phyloP scores from a whole-genome alignment of 306 rosid genomes.

The Gillenia trifoliata region DNA sequence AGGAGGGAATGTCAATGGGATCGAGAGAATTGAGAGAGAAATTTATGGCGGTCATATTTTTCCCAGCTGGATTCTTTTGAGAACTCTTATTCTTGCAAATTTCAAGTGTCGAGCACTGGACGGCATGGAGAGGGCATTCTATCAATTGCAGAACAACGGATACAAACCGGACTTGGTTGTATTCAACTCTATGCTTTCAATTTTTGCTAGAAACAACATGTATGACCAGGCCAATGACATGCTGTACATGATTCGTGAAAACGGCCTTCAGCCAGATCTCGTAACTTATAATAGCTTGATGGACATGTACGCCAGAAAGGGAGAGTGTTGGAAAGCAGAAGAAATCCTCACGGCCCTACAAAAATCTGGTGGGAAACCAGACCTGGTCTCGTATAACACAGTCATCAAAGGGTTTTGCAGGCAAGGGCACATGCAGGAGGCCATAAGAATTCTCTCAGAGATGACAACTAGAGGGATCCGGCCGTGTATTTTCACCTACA shows the following conservation, averaged over 20 bases:
- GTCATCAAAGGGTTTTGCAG: conserved; percentile 87
- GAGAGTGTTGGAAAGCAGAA: conserved; percentile 91
- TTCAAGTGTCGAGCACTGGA: conserved; percentile 70
- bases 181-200: conserved; percentile 77
- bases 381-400: conserved; percentile 77
- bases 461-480: conserved; percentile 72
- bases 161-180: conserved; percentile 83
- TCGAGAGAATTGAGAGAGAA: conserved; percentile 59
- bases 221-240: conserved; percentile 62
- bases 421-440: conserved; percentile 87
- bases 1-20: conserved; percentile 67
- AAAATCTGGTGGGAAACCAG: conserved; percentile 65
- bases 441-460: conserved; percentile 67
- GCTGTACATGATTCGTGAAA: conserved; percentile 46
- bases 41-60: conserved; percentile 67
- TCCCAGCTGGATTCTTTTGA: conserved; percentile 83
- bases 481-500: conserved; percentile 83
- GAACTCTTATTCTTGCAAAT: conserved; percentile 72
- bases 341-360: conserved; percentile 66
- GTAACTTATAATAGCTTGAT: conserved; percentile 79
- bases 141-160: conserved; percentile 57
- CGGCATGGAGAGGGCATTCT: conserved; percentile 85
- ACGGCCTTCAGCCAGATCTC: conserved; percentile 71
- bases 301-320: conserved; percentile 78
- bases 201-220: conserved; percentile 60